These are phyloP conservation scores for Sphenostylis stenocarpa DNA, from an alignment of 306 rosid genomes.

Conservation along the genomic window DNA sequence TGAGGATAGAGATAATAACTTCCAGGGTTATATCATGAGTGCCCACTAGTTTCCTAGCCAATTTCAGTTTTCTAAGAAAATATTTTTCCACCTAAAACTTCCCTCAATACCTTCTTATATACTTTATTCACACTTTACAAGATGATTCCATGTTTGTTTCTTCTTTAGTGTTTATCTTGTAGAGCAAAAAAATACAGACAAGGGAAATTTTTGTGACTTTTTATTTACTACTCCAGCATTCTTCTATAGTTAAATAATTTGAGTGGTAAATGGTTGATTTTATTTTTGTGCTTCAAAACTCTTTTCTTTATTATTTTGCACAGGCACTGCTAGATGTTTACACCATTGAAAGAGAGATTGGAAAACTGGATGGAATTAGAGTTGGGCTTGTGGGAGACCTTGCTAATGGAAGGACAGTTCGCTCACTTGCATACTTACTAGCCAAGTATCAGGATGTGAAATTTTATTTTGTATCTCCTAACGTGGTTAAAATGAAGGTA, in stretches of 20 bases:
- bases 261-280: slow-evolving; percentile 8
- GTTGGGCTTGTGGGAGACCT: slow-evolving; percentile 94
- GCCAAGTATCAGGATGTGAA: slow-evolving; percentile 72
- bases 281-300: slow-evolving; percentile 14
- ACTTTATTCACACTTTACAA: neutral
- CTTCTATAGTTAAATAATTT: neutral
- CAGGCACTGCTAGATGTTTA: slow-evolving; percentile 91
- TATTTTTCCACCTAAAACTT: neutral
- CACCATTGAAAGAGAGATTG: slow-evolving; percentile 82
- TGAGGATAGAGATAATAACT: neutral
- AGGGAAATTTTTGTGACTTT: neutral
- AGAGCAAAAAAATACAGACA: neutral
- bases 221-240: neutral
- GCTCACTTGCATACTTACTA: slow-evolving; percentile 89
- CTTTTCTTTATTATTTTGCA: neutral
- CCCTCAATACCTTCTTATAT: neutral
- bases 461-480: slow-evolving; percentile 80
- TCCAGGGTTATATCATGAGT: neutral
- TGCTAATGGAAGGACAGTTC: slow-evolving; percentile 90
- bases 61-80: neutral
- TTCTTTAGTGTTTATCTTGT: neutral
- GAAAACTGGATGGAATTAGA: slow-evolving; percentile 74
- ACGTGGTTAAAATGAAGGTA: slow-evolving; percentile 91
- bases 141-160: neutral
- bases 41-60: neutral